Percentiles rank a stretch among this genome's conserved stretches.
These are phyloP conservation scores for Rhazya stricta DNA, from an alignment of 257 asterid genomes.

Conservation along the genomic window DNA sequence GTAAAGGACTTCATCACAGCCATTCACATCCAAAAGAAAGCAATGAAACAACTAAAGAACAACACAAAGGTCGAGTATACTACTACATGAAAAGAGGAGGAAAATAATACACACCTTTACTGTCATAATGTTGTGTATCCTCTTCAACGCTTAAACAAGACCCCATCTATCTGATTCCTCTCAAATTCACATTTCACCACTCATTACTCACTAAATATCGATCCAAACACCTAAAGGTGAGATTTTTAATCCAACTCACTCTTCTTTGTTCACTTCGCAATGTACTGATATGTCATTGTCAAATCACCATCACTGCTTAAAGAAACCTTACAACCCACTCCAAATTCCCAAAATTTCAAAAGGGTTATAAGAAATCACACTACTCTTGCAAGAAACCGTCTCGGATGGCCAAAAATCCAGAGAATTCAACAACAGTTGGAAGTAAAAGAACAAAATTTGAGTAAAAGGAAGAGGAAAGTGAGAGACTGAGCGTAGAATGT, in stretches of 20 bases:
- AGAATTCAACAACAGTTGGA: conserved; percentile 6
- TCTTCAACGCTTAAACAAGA: conserved; percentile 73
- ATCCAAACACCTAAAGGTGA: conserved; percentile 15
- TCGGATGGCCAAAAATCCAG: conserved; percentile 22
- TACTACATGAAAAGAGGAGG: background rate
- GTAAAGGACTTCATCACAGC: background rate
- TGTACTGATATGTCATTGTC: background rate
- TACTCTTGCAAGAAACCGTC: conserved; percentile 29
- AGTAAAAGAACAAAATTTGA: conserved; percentile 21
- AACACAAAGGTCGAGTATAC: no score
- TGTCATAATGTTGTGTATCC: conserved; percentile 29
- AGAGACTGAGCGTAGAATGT: conserved; percentile 15
- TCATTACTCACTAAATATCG: conserved; percentile 15
- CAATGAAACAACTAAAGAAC: background rate
- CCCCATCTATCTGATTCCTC: conserved; percentile 51
- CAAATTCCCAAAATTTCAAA: conserved; percentile 18
- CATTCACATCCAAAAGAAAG: background rate
- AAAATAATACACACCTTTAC: conserved; percentile 33
- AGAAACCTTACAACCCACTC: conserved; percentile 9
- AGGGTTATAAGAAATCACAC: conserved; percentile 28
- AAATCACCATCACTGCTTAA: conserved; percentile 9
- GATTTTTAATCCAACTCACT: conserved; percentile 18
- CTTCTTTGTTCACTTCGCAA: conserved; percentile 9
- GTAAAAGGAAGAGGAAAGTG: conserved; percentile 12
- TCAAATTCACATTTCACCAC: conserved; percentile 42